phyloP scores from a whole-genome alignment of 345 rosid genomes.

The Bruguiera sexangula region DNA sequence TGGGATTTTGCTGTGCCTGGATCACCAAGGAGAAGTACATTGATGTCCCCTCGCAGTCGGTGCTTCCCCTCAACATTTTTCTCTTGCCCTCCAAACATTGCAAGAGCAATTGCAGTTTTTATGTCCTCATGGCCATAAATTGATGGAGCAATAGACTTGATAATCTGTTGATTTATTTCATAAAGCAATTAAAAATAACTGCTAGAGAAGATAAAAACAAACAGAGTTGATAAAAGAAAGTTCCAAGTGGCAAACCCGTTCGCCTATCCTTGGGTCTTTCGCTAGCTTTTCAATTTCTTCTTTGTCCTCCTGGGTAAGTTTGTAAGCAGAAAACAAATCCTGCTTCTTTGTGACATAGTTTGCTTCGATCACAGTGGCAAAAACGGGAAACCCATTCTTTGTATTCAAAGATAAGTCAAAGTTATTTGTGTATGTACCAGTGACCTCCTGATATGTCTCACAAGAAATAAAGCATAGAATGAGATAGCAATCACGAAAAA shows the following conservation, averaged over 20 bases:
- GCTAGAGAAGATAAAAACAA: background rate
- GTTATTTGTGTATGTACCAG: slow-evolving; percentile 89
- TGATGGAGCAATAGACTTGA: slow-evolving; percentile 95
- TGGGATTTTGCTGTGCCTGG: slow-evolving; percentile 99
- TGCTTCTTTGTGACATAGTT: slow-evolving; percentile 91
- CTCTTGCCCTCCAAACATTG: slow-evolving; percentile 99
- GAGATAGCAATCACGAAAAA: slow-evolving; percentile 2
- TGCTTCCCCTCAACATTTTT: slow-evolving; percentile 93
- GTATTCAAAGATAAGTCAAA: slow-evolving; percentile 94
- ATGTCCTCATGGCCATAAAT: slow-evolving; percentile 98
- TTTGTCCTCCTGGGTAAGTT: slow-evolving; percentile 92
- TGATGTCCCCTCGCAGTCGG: slow-evolving; percentile 86
- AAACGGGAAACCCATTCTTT: slow-evolving; percentile 96
- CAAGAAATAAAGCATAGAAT: slow-evolving; percentile 8
- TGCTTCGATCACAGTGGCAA: slow-evolving; percentile 95
- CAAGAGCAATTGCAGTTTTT: slow-evolving; percentile 89
- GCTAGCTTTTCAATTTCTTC: slow-evolving; percentile 83
- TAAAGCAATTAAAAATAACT: slow-evolving; percentile 12
- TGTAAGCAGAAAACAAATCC: slow-evolving; percentile 93
- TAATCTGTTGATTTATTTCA: slow-evolving; percentile 48
- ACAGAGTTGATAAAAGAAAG: background rate
- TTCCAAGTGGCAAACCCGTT: slow-evolving; percentile 54
- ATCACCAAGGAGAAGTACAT: slow-evolving; percentile 88
- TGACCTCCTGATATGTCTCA: slow-evolving; percentile 67
- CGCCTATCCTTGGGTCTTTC: slow-evolving; percentile 87